phyloP scores from a whole-genome alignment of 176 grass and related monocot species.

The Triticum urartu region DNA sequence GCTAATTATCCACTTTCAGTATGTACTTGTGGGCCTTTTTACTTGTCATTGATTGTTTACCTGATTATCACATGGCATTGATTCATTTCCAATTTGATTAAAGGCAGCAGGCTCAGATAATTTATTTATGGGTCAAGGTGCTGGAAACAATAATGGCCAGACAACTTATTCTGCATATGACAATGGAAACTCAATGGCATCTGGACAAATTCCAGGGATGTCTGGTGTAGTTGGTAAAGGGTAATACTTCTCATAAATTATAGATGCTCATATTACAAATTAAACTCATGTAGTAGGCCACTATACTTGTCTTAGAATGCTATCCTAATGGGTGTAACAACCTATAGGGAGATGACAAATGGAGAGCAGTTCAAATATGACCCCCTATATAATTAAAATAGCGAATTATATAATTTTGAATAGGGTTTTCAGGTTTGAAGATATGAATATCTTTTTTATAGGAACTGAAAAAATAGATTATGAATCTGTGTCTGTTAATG shows the following conservation, averaged over 20 bases:
- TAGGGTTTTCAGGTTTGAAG: not conserved
- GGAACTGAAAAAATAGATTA: not conserved
- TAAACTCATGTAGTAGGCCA: not conserved
- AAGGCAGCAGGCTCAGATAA: slow-evolving; percentile 39
- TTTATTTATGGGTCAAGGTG: slow-evolving; percentile 50
- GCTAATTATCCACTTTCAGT: slow-evolving; percentile 54
- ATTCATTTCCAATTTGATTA: slow-evolving; percentile 31
- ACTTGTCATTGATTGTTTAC: not conserved
- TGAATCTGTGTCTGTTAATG: not conserved
- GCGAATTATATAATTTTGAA: not conserved
- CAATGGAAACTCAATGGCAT: slow-evolving; percentile 45
- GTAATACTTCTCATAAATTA: slow-evolving; percentile 42
- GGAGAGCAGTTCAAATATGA: not conserved
- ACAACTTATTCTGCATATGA: slow-evolving; percentile 47
- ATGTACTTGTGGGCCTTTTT: slow-evolving; percentile 22
- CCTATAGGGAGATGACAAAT: not conserved
- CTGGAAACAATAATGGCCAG: slow-evolving; percentile 54
- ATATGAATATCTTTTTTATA: not conserved
- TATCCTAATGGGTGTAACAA: not conserved
- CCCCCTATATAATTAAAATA: not conserved
- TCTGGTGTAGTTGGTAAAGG: slow-evolving; percentile 77
- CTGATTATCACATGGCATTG: slow-evolving; percentile 16
- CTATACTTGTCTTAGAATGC: not conserved
- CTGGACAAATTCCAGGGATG: slow-evolving; percentile 49
- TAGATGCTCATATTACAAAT: slow-evolving; percentile 17